Evolutionary conservation across 495 filamentous ascomycete genomes (phyloP), one percentile per base, ranked within the genome.

Genomic region (Neurospora sp.): DNA sequence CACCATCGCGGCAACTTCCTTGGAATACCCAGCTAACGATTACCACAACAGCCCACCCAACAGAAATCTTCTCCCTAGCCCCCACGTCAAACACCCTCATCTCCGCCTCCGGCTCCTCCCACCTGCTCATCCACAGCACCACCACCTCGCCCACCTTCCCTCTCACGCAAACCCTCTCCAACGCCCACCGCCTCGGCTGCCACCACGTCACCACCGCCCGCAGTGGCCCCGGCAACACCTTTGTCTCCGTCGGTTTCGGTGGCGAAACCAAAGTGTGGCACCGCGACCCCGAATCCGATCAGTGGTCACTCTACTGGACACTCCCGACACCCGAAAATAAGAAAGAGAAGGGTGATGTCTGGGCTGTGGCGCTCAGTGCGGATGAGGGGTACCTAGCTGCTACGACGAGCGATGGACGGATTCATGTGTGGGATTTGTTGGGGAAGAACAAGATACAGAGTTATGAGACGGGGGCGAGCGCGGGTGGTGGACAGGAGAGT

Each of bases 41-140:
- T 3, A 31, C 27, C 27, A 31, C 27, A 31, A 31, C 27, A 94
- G 94, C 93, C 73, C 96, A 98, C 81, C 84, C 90, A 45, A 90
- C 90, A 70, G 94, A 98, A 78, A 93, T 99, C 73, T 99, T 95
- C 82, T 89, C 92, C 17, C 83, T 99, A 76, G 94, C 94, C 3
- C 87, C 93, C n/a, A 96, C 94, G 4, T 82, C 89, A 4, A 90
- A 84, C 17, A 86, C 92, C 27, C 80, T 97, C 27, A 78, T 99
- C 76, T 96, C 94, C 20, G 92, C 88, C 40, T 93, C 92, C 53
- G 96, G 96, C 31, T 89, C 92, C 44, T 93, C 93, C 41, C 85
- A 88, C 39, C 85, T 98, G 61, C 90, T 90, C 74, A 84, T 98
- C 73, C 89, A 96, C 84, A 89, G 88, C 61, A 94, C 90, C 20